Evolutionary conservation across 345 rosid species (phyloP).

Genomic region (Eucalyptus polybractea): DNA sequence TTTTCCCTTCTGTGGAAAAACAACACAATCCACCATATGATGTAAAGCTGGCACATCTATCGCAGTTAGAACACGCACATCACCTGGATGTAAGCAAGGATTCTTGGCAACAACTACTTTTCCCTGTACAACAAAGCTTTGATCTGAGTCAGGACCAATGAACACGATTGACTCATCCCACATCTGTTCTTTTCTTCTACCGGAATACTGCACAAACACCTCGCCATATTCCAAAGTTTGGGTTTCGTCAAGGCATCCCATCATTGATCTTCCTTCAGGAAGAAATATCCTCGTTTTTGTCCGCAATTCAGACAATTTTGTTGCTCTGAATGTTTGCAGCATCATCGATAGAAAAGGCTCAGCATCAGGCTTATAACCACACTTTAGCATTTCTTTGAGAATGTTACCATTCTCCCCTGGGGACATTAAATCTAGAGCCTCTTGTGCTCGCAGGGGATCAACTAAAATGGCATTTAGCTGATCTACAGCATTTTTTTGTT

Average conservation of each 20-base stretch:
- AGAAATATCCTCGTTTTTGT: constrained; percentile 58
- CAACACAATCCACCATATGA: constrained; percentile 67
- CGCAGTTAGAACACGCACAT: constrained; percentile 46
- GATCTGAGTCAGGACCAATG: background rate
- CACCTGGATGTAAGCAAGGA: constrained; percentile 72
- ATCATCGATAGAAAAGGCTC: constrained; percentile 94
- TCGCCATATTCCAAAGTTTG: constrained; percentile 61
- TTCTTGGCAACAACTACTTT: constrained; percentile 46
- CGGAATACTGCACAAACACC: constrained; percentile 53
- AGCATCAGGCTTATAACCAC: constrained; percentile 57
- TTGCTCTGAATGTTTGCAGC: constrained; percentile 71
- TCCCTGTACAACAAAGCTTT: constrained; percentile 10
- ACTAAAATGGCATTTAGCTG: constrained; percentile 50
- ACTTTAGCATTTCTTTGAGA: constrained; percentile 51
- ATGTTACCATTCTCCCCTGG: constrained; percentile 55
- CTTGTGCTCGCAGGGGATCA: constrained; percentile 52
- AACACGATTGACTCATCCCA: background rate
- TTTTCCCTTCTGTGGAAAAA: constrained; percentile 57
- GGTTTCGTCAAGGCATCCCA: constrained; percentile 91
- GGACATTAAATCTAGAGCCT: constrained; percentile 66
- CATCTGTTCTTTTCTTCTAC: background rate
- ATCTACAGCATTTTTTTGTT: constrained; percentile 44
- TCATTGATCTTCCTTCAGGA: constrained; percentile 59
- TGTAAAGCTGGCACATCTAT: constrained; percentile 30
- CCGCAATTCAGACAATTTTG: constrained; percentile 58